Conservation (phyloP, 2,329 filamentous ascomycete genomes). For the Keithomyces neogunnii region DNA sequence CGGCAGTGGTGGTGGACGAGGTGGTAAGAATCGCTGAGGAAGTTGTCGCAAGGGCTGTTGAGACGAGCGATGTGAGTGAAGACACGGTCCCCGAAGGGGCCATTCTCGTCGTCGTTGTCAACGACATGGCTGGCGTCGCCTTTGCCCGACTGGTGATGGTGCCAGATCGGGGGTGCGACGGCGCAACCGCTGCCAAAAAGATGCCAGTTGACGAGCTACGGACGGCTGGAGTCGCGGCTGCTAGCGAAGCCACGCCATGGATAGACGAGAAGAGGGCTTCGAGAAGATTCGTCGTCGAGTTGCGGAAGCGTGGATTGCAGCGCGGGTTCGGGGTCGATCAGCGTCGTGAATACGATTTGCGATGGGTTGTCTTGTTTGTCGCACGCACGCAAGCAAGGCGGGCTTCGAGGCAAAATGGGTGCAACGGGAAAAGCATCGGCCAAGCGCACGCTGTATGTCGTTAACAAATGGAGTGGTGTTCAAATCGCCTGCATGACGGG, state of each 20-base stretch:
- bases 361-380: no score
- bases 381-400: no score
- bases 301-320: no score
- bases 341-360: no score
- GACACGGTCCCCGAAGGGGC: constrained; percentile 2
- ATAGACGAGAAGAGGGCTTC: background rate
- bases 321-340: no score
- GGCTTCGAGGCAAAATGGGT: no score
- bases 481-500: no score
- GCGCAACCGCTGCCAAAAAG: background rate
- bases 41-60: constrained; percentile 1
- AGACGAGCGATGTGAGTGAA: background rate
- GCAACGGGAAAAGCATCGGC: no score
- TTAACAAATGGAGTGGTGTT: no score
- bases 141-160: constrained; percentile 1
- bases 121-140: constrained; percentile 4
- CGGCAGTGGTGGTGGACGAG: background rate
- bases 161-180: background rate
- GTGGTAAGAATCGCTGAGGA: constrained; percentile 1
- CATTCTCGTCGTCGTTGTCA: background rate
- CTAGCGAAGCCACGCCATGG: background rate
- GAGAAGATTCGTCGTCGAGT: background rate
- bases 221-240: background rate
- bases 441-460: no score
- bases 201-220: background rate